phyloP scores from a whole-genome alignment of 2,329 filamentous ascomycete species.

The Talaromyces sp. region DNA sequence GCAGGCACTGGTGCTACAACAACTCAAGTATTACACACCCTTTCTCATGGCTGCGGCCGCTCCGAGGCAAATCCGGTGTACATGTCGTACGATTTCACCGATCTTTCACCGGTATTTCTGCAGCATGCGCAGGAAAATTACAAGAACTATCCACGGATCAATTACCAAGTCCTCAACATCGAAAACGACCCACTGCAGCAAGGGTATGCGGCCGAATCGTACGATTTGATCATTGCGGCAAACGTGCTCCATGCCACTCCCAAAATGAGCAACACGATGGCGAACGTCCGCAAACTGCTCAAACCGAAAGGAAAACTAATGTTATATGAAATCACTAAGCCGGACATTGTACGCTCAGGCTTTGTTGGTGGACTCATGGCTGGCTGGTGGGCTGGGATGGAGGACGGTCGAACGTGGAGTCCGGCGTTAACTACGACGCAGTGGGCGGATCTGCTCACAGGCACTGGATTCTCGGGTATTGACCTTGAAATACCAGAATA shows the following conservation, averaged over 20 bases:
- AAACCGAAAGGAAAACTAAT: constrained; percentile 42
- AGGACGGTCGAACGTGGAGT: not conserved
- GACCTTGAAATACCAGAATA: constrained; percentile 1
- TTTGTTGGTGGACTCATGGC: constrained; percentile 29
- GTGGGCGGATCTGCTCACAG: constrained; percentile 1
- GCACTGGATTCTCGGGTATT: not conserved
- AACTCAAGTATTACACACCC: constrained; percentile 22
- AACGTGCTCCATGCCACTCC: constrained; percentile 31
- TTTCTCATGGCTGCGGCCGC: constrained; percentile 12
- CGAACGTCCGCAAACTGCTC: constrained; percentile 22
- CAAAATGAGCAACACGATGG: constrained; percentile 16
- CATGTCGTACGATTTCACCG: constrained; percentile 15
- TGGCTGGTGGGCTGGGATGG: constrained; percentile 33
- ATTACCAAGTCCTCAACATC: constrained; percentile 27
- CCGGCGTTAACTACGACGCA: not conserved
- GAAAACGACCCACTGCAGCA: constrained; percentile 20
- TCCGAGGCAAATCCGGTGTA: not conserved
- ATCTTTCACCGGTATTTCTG: constrained; percentile 18
- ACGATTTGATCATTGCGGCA: constrained; percentile 28
- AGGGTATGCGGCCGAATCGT: constrained; percentile 22
- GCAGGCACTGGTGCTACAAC: constrained; percentile 43
- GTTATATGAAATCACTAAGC: constrained; percentile 34
- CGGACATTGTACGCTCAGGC: constrained; percentile 9
- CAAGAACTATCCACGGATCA: constrained; percentile 9
- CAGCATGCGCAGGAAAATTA: constrained; percentile 8